Percentiles rank a stretch among this genome's conserved stretches.
Evolutionary conservation across 2,329 filamentous ascomycete species (phyloP).

Genomic region (Ascochyta lentis): DNA sequence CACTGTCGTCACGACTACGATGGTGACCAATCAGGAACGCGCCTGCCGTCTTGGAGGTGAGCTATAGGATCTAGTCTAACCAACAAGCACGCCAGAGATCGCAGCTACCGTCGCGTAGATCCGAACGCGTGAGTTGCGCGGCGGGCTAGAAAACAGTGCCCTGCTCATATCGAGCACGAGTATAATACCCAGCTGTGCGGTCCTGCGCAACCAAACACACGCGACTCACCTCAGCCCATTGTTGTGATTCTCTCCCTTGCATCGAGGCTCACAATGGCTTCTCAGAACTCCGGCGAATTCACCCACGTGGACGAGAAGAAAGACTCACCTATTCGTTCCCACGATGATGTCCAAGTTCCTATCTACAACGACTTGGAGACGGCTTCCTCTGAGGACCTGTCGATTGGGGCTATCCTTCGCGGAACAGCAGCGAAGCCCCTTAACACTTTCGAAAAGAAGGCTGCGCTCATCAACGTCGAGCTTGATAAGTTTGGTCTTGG

Average conservation of each 20-base stretch:
- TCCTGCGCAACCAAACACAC: conserved; percentile 14
- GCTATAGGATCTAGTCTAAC: conserved; percentile 17
- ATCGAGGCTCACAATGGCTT: conserved; percentile 12
- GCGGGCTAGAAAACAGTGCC: conserved; percentile 7
- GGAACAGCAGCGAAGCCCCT: conserved; percentile 36
- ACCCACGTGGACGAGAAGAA: conserved; percentile 18
- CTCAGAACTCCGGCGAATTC: conserved; percentile 5
- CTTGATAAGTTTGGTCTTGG: conserved; percentile 41
- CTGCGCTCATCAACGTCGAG: conserved; percentile 41
- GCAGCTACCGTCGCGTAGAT: conserved; percentile 20
- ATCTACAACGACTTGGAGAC: conserved; percentile 38
- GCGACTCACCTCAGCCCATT: conserved; percentile 8
- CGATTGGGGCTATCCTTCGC: conserved; percentile 34
- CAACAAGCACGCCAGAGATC: conserved; percentile 14
- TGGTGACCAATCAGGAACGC: conserved; percentile 9
- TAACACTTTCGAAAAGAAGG: conserved; percentile 40
- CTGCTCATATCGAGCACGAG: conserved; percentile 2
- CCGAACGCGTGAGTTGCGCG: conserved; percentile 11
- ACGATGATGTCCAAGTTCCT: conserved; percentile 28
- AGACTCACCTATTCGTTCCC: neutral
- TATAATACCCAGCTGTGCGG: conserved; percentile 18
- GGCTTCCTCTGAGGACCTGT: conserved; percentile 31
- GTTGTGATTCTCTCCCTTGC: conserved; percentile 12
- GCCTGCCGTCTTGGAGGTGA: conserved; percentile 12
- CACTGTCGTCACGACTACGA: conserved; percentile 18